Evolutionary conservation across 2,329 filamentous ascomycete genomes (phyloP), one percentile per base, ranked within the genome.

Genomic region (Pseudogymnoascus sp.): DNA sequence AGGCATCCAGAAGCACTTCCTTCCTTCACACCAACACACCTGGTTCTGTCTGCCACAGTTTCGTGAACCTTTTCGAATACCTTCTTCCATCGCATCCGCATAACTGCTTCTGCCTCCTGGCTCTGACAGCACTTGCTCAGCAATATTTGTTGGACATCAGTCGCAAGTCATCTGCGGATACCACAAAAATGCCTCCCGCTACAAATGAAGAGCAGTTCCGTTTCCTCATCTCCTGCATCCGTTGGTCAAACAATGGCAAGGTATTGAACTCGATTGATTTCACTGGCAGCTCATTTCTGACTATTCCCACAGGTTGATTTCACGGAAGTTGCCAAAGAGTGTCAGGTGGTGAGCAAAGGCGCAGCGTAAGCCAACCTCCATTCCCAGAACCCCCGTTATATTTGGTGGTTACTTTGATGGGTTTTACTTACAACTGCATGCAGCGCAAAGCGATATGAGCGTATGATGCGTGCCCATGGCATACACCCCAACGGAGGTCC

Each of bases 361-460:
- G 88, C 88, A 21, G 88, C 87, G 88, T 90, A 81, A 80, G 87
- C 82, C 26, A 35, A 26, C 19, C 1, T 53, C 4, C 35, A 35
- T 33, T 37, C 19, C 5, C 23, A 21, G 23, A n/a, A 10, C 33
- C 37, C 15, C 46, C 23, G 33, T 63, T 29, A 64, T 56, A 19
- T 59, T 23, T 38, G 15, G 33, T 33, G 6, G 17, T 4, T 31
- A 7, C 23, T 15, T 59, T 5, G n/a, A 15, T 64, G 21, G 37
- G 64, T 59, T 37, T 63, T 38, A 60, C 59, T 61, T 42, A 31
- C 21, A 42, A 26, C 56, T 60, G 19, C 38, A 33, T 13, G 65
- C 69, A 89, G 87, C 1, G 82, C 85, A 66, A 89, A 89, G 75
- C 78, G 87, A 68, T 89, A 87, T 69, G 84, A 88, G 73, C 82